Conservation (phyloP, 257 asterid genomes). For the Phtheirospermum japonicum region DNA sequence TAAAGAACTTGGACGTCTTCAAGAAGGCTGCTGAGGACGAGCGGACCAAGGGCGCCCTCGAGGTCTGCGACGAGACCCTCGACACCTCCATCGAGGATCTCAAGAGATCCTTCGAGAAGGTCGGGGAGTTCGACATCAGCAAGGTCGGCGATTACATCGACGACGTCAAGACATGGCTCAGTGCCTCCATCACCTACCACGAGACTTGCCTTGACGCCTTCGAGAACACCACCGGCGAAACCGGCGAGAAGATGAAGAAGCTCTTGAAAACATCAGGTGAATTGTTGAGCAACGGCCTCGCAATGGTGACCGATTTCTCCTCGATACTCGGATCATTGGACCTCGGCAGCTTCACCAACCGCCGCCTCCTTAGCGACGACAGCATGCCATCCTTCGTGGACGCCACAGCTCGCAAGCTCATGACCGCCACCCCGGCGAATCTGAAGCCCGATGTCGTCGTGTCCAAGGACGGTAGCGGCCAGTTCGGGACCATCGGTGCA, state of each 20-base stretch:
- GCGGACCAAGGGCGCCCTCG: conserved; percentile 52
- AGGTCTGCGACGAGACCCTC: conserved; percentile 48
- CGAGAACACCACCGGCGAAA: conserved; percentile 49
- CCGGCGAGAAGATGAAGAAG: conserved; percentile 59
- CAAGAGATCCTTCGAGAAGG: conserved; percentile 32
- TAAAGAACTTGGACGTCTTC: conserved; percentile 34
- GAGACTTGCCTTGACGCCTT: conserved; percentile 71
- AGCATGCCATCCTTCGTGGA: conserved; percentile 29
- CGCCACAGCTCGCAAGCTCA: conserved; percentile 31
- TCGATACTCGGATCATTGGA: conserved; percentile 31
- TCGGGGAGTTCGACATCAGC: conserved; percentile 32
- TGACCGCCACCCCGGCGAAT: conserved; percentile 25
- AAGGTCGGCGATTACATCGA: conserved; percentile 38
- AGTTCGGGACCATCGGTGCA: conserved; percentile 41
- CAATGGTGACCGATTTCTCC: conserved; percentile 48
- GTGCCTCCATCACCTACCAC: conserved; percentile 56
- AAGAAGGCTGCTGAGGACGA: conserved; percentile 44
- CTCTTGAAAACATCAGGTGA: conserved; percentile 44
- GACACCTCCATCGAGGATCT: conserved; percentile 52
- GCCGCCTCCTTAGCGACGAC: conserved; percentile 25
- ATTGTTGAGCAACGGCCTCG: conserved; percentile 52
- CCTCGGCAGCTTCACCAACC: conserved; percentile 33
- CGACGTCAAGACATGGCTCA: conserved; percentile 72
- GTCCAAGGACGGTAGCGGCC: conserved; percentile 68
- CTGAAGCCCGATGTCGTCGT: conserved; percentile 46